phyloP scores from a whole-genome alignment of 2,329 filamentous ascomycete species.

The Colletotrichum tabaci region DNA sequence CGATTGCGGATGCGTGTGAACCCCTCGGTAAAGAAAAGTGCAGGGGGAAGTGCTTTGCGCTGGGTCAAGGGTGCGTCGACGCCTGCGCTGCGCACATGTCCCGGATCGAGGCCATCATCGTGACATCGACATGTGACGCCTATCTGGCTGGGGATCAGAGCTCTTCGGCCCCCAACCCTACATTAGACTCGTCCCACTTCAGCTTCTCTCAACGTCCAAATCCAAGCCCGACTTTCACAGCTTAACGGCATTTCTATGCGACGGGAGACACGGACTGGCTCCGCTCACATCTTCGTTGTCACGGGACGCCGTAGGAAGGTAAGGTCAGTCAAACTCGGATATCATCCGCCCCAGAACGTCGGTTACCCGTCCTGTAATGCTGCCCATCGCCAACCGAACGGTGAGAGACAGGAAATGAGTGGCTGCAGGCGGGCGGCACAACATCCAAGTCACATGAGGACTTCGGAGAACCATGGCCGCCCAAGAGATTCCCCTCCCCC shows the following conservation, averaged over 20 bases:
- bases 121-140: background rate
- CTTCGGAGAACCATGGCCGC: background rate
- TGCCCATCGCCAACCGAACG: conserved; percentile 1
- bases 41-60: background rate
- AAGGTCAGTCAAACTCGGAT: background rate
- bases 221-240: background rate
- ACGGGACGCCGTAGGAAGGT: background rate
- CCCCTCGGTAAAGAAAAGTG: background rate
- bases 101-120: background rate
- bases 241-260: background rate
- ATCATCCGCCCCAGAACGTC: background rate
- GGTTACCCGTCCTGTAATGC: background rate
- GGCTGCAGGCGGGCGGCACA: conserved; percentile 10
- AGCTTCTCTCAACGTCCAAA: background rate
- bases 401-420: conserved; percentile 26
- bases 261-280: background rate
- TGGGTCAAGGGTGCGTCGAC: background rate
- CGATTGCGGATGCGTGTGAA: background rate
- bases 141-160: background rate
- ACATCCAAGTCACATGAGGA: background rate
- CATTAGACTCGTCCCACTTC: background rate
- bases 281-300: background rate
- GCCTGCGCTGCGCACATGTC: background rate
- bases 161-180: background rate
- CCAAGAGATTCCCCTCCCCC: background rate